Evolutionary conservation across 257 asterid genomes (phyloP), one percentile per base, ranked within the genome.

Genomic region (Salvia splendens): DNA sequence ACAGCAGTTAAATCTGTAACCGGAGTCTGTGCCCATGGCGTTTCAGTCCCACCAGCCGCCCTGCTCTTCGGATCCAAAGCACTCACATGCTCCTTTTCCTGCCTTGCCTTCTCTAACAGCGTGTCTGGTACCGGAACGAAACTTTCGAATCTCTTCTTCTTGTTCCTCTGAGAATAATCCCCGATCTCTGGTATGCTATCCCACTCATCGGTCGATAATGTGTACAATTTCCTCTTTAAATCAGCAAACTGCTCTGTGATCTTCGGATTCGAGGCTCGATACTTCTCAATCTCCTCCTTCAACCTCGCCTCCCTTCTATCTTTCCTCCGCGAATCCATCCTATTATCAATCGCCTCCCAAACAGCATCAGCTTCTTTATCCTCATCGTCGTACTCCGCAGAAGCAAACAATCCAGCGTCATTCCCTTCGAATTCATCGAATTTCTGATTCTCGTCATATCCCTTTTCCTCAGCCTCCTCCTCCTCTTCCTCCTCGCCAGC

Each of bases 1-100:
- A 92, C 96, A 0, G 97, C 97, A 9, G 97, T 92, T 81, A 92
- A 86, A 88, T 92, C 97, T 0, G 98, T 90, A 66, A 85, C 95
- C 1, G 97, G 96, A 3, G 94, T 91, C 73, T 89, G 96, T 3
- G 81, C 79, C 80, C 89, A 89, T 0, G 96, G 98, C n/a, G 98
- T 92, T 67, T 92, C 96, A 0, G 95, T 80, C 53, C 98, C 97
- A 61, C 97, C 95, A 66, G 74, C 89, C 0, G 77, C 87, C 74
- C 95, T 75, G 46, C 95, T 92, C 81, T 83, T 89, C 3, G 97
- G 98, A 63, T 92, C 98, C 79, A 92, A 73, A 3, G 96, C 93
- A 12, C 83, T 78, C n/a, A 92, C 96, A 59, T 89, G 94, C 80
- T 89, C 97, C 73, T 87, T 79, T 61, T 92, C 98, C 79, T 89